A percentile compares a stretch with the other conserved stretches of the same genome.
Evolutionary conservation across 1,284 basidiomycete species (phyloP).

Genomic region (Cystobasidium sp.): DNA sequence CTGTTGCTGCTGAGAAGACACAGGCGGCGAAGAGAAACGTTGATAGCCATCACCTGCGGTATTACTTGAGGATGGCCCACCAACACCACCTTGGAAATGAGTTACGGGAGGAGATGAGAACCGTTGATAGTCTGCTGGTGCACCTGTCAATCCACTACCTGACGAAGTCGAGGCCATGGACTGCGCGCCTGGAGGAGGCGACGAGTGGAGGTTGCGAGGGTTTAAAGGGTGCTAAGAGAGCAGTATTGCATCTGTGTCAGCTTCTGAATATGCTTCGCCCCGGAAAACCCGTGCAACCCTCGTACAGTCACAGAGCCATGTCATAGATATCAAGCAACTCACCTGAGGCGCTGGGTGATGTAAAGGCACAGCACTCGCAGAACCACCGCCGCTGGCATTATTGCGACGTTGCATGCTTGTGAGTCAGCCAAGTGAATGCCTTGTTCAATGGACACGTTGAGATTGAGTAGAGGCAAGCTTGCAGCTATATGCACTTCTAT

Average conservation of each 20-base stretch:
- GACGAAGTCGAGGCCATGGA: conserved; percentile 8
- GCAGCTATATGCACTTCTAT: no score
- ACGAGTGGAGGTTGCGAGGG: conserved; percentile 40
- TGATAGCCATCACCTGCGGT: conserved; percentile 44
- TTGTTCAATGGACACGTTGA: not conserved
- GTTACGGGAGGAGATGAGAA: conserved; percentile 41
- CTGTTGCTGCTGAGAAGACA: conserved; percentile 36
- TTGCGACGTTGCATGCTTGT: conserved; percentile 29
- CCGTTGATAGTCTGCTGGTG: conserved; percentile 39
- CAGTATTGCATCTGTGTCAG: not conserved
- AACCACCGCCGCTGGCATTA: conserved; percentile 22
- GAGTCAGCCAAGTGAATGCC: not conserved
- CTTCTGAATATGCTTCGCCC: not conserved
- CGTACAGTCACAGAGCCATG: not conserved
- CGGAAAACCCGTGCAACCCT: not conserved
- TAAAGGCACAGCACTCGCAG: conserved; percentile 18
- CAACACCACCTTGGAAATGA: not conserved
- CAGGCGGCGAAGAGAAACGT: conserved; percentile 50
- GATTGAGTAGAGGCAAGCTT: no score
- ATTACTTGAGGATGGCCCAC: not conserved
- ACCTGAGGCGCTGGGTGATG: conserved; percentile 43
- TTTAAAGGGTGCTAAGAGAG: conserved; percentile 23
- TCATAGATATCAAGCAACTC: not conserved
- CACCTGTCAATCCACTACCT: conserved; percentile 3
- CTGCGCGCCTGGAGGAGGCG: conserved; percentile 35